These are phyloP conservation scores for Aureobasidium uvarum DNA, from an alignment of 2,329 filamentous ascomycete species.

Conservation along the genomic window DNA sequence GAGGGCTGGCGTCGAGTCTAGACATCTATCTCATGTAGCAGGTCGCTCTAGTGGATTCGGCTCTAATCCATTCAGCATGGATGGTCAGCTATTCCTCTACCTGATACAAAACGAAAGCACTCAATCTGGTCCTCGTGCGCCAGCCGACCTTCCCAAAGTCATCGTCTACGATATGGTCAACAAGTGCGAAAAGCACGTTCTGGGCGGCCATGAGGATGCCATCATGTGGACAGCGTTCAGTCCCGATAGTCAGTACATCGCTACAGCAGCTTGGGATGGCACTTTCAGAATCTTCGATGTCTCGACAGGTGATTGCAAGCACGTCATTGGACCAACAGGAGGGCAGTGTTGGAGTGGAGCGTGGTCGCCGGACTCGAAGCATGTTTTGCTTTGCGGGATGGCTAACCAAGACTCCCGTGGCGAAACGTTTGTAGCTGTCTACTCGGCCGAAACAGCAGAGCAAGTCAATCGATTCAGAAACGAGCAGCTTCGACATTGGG, in stretches of 20 bases:
- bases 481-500: not conserved
- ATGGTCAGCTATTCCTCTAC: not conserved
- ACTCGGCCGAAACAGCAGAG: not conserved
- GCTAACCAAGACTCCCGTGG: not conserved
- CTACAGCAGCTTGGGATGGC: constrained; percentile 6
- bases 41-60: not conserved
- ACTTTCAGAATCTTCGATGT: not conserved
- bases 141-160: not conserved
- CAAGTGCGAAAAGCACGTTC: not conserved
- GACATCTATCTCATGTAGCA: not conserved
- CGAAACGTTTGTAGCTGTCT: not conserved
- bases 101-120: not conserved
- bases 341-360: constrained; percentile 1
- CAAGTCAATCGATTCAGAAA: not conserved
- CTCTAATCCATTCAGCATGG: not conserved
- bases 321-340: constrained; percentile 12
- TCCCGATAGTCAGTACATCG: constrained; percentile 1
- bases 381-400: not conserved
- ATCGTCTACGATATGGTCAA: not conserved
- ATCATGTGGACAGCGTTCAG: constrained; percentile 10
- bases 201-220: not conserved
- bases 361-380: not conserved
- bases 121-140: not conserved
- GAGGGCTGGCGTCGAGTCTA: not conserved
- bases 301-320: not conserved